Percentiles rank a stretch among this genome's conserved stretches.
Conservation (phyloP, 495 filamentous ascomycete species). For the Rostrohypoxylon terebratum region DNA sequence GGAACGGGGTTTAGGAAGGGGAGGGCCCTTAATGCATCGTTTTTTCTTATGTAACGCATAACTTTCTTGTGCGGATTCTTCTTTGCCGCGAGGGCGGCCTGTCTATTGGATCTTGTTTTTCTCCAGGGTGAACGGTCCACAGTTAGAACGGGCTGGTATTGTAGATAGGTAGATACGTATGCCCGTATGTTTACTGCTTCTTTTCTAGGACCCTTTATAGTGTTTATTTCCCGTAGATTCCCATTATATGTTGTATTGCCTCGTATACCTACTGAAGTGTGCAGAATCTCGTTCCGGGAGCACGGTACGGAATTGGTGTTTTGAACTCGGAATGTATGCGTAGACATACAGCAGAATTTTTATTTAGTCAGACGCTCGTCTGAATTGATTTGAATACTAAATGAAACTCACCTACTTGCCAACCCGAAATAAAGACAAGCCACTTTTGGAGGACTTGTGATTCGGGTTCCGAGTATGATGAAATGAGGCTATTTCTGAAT, state of each 20-base stretch:
- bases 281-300: too few relatives aligned
- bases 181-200: conserved; percentile 29
- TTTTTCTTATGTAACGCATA: conserved; percentile 39
- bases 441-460: background rate
- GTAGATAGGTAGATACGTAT: conserved; percentile 45
- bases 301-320: too few relatives aligned
- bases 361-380: too few relatives aligned
- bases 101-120: conserved; percentile 32
- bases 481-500: background rate
- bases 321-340: too few relatives aligned
- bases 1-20: background rate
- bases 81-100: conserved; percentile 21
- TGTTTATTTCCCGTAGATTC: background rate
- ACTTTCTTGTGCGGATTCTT: conserved; percentile 26
- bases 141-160: conserved; percentile 30
- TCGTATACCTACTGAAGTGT: too few relatives aligned
- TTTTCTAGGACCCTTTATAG: background rate
- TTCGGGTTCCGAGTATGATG: background rate
- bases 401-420: too few relatives aligned
- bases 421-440: background rate
- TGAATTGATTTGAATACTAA: too few relatives aligned
- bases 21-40: conserved; percentile 37
- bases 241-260: background rate
- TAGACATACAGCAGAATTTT: too few relatives aligned
- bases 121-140: conserved; percentile 26